These are phyloP conservation scores for Lithohypha guttulata DNA, from an alignment of 2,329 filamentous ascomycete genomes.

Conservation along the genomic window DNA sequence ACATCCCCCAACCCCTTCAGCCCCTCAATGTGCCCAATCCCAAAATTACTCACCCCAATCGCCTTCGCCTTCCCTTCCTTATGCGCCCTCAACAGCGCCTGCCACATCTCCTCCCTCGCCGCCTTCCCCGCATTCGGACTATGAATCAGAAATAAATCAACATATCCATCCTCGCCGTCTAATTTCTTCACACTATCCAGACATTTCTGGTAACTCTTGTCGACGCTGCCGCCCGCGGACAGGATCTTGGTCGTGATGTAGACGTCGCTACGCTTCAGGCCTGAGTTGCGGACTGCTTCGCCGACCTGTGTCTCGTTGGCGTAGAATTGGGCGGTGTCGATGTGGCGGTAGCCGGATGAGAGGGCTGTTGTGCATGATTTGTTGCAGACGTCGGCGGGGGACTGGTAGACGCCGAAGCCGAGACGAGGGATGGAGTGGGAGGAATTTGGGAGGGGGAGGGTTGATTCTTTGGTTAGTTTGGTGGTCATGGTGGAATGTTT, in stretches of 20 bases:
- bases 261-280: conserved; percentile 46
- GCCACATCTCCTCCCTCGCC: conserved; percentile 53
- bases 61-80: conserved; percentile 49
- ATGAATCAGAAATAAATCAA: conserved; percentile 63
- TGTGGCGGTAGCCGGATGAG: conserved; percentile 44
- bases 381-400: conserved; percentile 43
- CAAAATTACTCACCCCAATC: conserved; percentile 66
- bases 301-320: conserved; percentile 59
- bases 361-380: conserved; percentile 49
- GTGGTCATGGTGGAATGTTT: conserved; percentile 11
- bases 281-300: conserved; percentile 48
- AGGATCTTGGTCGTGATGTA: conserved; percentile 65
- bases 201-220: conserved; percentile 49
- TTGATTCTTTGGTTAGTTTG: conserved; percentile 37
- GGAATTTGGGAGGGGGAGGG: conserved; percentile 41
- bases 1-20: conserved; percentile 54
- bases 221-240: conserved; percentile 40
- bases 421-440: conserved; percentile 50
- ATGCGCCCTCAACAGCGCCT: conserved; percentile 52
- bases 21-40: conserved; percentile 56
- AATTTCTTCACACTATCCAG: conserved; percentile 55
- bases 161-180: conserved; percentile 44
- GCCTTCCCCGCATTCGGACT: conserved; percentile 46
- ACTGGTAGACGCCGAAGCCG: conserved; percentile 62
- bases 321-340: conserved; percentile 57